These are phyloP conservation scores for Lenzites betulinus DNA, from an alignment of 768 basidiomycete species.

Conservation along the genomic window DNA sequence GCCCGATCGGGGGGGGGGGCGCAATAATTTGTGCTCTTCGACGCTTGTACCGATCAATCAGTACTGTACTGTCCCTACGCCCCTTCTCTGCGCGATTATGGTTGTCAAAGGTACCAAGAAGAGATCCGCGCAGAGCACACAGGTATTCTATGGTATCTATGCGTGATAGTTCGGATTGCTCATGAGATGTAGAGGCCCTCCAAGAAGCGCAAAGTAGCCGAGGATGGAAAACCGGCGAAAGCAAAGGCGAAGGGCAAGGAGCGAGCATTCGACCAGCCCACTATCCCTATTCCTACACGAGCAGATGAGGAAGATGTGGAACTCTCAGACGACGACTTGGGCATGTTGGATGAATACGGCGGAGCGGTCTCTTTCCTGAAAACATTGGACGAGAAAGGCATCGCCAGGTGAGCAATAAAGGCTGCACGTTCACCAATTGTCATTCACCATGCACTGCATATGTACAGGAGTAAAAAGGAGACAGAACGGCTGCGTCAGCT, in stretches of 20 bases:
- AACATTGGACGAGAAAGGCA: conserved; percentile 73
- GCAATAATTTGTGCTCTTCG: conserved; percentile 8
- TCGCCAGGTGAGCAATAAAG: conserved; percentile 61
- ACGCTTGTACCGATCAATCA: neutral
- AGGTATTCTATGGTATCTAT: conserved; percentile 35
- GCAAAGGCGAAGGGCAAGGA: conserved; percentile 53
- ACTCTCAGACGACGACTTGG: conserved; percentile 70
- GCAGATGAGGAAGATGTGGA: conserved; percentile 52
- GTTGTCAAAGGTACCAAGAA: conserved; percentile 27
- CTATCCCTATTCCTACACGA: conserved; percentile 60
- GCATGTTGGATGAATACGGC: conserved; percentile 66
- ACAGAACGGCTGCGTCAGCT: conserved; percentile 69
- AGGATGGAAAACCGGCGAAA: conserved; percentile 32
- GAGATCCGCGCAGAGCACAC: conserved; percentile 34
- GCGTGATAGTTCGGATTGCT: too few species aligned
- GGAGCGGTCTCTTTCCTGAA: conserved; percentile 66
- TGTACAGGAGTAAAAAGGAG: conserved; percentile 79
- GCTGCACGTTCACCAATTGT: neutral
- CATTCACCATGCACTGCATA: conserved; percentile 8
- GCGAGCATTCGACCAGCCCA: conserved; percentile 57
- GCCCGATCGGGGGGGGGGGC: neutral
- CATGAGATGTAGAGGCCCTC: conserved; percentile 39
- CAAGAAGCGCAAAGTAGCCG: conserved; percentile 63
- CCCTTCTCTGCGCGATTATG: conserved; percentile 12
- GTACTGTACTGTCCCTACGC: neutral